These are phyloP conservation scores for Suillus luteus DNA, from an alignment of 768 basidiomycete species.

Conservation along the genomic window DNA sequence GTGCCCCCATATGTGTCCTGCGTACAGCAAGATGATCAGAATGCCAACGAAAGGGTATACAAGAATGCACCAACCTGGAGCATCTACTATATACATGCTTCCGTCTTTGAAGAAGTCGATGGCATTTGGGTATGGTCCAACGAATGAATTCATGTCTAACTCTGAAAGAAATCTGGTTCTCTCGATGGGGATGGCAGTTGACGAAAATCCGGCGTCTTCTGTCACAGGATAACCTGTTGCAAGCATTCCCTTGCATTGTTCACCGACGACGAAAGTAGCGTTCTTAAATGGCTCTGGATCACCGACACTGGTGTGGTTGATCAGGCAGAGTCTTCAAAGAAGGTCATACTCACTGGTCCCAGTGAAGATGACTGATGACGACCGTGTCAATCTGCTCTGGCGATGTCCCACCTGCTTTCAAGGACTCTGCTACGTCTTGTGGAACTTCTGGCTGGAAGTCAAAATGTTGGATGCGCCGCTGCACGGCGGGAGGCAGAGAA, in stretches of 20 bases:
- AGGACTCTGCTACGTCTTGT: conserved; percentile 36
- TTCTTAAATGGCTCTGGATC: conserved; percentile 47
- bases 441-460: conserved; percentile 24
- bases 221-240: conserved; percentile 44
- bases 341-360: conserved; percentile 38
- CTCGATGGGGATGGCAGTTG: conserved; percentile 39
- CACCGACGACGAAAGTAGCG: conserved; percentile 52
- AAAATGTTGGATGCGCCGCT: conserved; percentile 17
- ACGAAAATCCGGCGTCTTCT: conserved; percentile 35
- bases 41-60: not conserved
- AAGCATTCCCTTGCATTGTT: conserved; percentile 37
- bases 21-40: not conserved
- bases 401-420: conserved; percentile 48
- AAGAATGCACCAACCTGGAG: conserved; percentile 38
- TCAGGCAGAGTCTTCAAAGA: conserved; percentile 1
- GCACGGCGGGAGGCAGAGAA: conserved; percentile 39
- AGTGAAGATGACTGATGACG: conserved; percentile 55
- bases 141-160: conserved; percentile 35
- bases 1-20: conserved; percentile 55
- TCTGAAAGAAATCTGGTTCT: conserved; percentile 41
- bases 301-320: conserved; percentile 36
- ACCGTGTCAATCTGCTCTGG: conserved; percentile 47
- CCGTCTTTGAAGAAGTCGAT: conserved; percentile 60
- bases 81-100: conserved; percentile 57
- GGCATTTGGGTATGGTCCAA: conserved; percentile 53